Conservation (phyloP, 2,329 filamentous ascomycete species). For the Sodiomyces alkalinus region DNA sequence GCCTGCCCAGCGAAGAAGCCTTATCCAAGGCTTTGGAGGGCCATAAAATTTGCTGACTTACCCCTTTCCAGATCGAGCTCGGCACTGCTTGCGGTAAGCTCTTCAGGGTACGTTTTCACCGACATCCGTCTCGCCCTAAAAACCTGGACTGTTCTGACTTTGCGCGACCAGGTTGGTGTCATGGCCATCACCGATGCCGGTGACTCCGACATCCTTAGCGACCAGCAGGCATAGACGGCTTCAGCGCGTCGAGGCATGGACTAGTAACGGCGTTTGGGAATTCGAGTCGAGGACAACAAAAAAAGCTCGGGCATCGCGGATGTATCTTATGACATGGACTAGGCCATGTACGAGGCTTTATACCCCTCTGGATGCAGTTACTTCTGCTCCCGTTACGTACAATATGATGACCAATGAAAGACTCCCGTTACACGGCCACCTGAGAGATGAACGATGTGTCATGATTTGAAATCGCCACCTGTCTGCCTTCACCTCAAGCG, state of each 20-base stretch:
- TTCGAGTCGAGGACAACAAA: constrained; percentile 7
- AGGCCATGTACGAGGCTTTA: constrained; percentile 1
- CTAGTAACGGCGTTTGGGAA: constrained; percentile 28
- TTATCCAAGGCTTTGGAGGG: constrained; percentile 73
- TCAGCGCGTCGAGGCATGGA: constrained; percentile 1
- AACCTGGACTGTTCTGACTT: too few species aligned
- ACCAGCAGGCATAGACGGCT: constrained; percentile 45
- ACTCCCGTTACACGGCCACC: too few species aligned
- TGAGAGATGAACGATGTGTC: too few species aligned
- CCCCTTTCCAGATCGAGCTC: constrained; percentile 68
- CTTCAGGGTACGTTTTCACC: constrained; percentile 1
- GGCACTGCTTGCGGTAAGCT: constrained; percentile 98
- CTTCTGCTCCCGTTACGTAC: constrained; percentile 1
- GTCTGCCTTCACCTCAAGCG: too few species aligned
- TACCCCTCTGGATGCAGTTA: not conserved
- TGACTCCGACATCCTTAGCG: constrained; percentile 92
- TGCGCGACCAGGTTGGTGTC: constrained; percentile 50
- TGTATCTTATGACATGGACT: not conserved
- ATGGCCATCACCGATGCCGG: constrained; percentile 95
- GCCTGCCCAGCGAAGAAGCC: constrained; percentile 86
- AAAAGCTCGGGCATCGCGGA: constrained; percentile 3
- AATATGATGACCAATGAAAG: constrained; percentile 2
- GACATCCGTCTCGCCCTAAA: too few species aligned
- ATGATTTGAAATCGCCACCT: too few species aligned
- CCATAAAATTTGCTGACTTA: constrained; percentile 47